A percentile compares a stretch with the other conserved stretches of the same genome.
phyloP scores from a whole-genome alignment of 441 rosid species.

The Kokia cookei region DNA sequence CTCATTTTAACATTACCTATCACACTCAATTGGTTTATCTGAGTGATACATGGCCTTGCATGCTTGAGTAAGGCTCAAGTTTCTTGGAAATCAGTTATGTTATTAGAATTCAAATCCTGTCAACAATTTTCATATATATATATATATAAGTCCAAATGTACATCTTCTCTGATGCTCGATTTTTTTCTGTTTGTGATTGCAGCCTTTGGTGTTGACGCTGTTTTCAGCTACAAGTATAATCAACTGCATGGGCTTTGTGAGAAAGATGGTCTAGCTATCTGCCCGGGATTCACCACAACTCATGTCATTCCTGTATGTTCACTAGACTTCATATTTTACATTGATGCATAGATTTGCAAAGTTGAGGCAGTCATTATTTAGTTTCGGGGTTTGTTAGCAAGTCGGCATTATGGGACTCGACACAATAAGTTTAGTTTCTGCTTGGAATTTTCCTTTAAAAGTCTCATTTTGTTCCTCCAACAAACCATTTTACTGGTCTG shows the following conservation, averaged over 20 bases:
- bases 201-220: conserved; percentile 97
- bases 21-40: background rate
- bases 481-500: background rate
- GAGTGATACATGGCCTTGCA: conserved; percentile 5
- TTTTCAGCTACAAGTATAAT: conserved; percentile 87
- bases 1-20: background rate
- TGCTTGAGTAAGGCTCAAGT: background rate
- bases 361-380: background rate
- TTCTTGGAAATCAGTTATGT: background rate
- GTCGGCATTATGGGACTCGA: background rate
- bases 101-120: background rate
- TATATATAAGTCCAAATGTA: background rate
- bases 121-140: background rate
- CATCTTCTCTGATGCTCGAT: background rate
- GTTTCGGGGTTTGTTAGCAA: background rate
- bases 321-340: background rate
- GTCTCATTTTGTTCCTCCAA: background rate
- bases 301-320: conserved; percentile 77
- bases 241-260: conserved; percentile 70
- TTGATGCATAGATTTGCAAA: background rate
- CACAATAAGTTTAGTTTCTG: background rate
- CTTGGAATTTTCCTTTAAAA: background rate
- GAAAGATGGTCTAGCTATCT: conserved; percentile 78
- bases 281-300: conserved; percentile 79
- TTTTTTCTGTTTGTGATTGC: conserved; percentile 15